Base-by-base conservation (phyloP, 2,329 filamentous ascomycete species). In the Aureobasidium vineae region DNA sequence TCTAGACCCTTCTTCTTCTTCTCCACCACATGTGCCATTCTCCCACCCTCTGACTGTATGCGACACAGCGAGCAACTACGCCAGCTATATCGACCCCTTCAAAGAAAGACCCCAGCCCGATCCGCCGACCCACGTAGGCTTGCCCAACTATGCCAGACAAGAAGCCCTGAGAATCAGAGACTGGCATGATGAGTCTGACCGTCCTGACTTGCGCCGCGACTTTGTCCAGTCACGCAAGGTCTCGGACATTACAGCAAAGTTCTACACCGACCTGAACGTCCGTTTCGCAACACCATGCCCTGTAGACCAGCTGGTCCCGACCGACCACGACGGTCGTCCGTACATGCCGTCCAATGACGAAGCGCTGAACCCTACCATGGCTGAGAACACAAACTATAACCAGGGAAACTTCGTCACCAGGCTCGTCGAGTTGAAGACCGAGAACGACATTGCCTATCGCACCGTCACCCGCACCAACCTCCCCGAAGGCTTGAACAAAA, bases 381-480 rank as follows among this genome's bases (percentile, higher is more conserved):
- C 64, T 19, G 43, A 60, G 68, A 74, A 41, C 72, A 73, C 53
- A 72, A 63, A 68, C 75, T 45, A 41, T 66, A 52, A 66, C 71
- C 50, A 75, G 83, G 61, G 73, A 81, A 78, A 81, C 47, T 86
- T 83, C 69, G 79, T 81, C 53, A 66, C 76, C 8, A 76, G 83
- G 38, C 75, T 79, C 28, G 78, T 77, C 36, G 86, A 88, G 71
- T 74, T 88, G 19, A 72, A 78, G 5, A 75, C 83, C 65, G 81
- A 83, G 40, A 87, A 87, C 68, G 81, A 85, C 66, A 83, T 84
- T 71, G 84, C 81, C 1, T 88, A 85, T 71, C 79, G 83, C n/a
- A 82, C 82, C 57, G 78, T 87, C 63, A 79, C 80, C 41, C 79
- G 84, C 13, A 78, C 82, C 57, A 79, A 80, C 33, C 65, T 61